These are phyloP conservation scores for Naegleria gruberi DNA, from an alignment of 208 protist species.

Conservation along the genomic window DNA sequence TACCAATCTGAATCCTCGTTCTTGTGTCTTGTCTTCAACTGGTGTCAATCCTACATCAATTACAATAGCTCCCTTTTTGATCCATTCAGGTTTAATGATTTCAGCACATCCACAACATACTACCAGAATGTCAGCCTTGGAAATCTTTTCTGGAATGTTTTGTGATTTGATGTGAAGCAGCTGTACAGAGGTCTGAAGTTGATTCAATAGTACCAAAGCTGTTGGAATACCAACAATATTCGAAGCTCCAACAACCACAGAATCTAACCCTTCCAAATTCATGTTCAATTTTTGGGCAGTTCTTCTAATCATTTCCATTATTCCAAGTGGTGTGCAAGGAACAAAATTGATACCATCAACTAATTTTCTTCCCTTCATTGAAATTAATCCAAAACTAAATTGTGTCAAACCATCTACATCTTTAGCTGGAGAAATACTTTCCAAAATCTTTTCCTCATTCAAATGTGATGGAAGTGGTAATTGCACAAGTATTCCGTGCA, in stretches of 20 bases:
- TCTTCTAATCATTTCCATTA: constrained; percentile 81
- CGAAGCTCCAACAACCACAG: constrained; percentile 89
- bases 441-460: constrained; percentile 56
- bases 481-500: constrained; percentile 90
- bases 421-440: constrained; percentile 59
- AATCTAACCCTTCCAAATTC: constrained; percentile 56
- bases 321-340: constrained; percentile 90
- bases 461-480: constrained; percentile 91
- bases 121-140: constrained; percentile 79
- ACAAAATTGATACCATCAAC: constrained; percentile 52
- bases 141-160: constrained; percentile 57
- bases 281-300: constrained; percentile 38
- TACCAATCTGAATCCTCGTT: constrained; percentile 53
- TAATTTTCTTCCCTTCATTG: constrained; percentile 59
- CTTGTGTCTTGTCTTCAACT: constrained; percentile 64
- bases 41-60: constrained; percentile 97
- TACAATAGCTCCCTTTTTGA: constrained; percentile 89
- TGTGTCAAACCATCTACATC: constrained; percentile 91
- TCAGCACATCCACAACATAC: constrained; percentile 80
- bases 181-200: constrained; percentile 85
- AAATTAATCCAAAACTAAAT: constrained; percentile 78
- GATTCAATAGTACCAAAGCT: constrained; percentile 69
- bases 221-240: constrained; percentile 91
- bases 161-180: constrained; percentile 77
- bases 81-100: constrained; percentile 82